Conservation (phyloP, 139 green algal species). For the Coelastrella sp. region DNA sequence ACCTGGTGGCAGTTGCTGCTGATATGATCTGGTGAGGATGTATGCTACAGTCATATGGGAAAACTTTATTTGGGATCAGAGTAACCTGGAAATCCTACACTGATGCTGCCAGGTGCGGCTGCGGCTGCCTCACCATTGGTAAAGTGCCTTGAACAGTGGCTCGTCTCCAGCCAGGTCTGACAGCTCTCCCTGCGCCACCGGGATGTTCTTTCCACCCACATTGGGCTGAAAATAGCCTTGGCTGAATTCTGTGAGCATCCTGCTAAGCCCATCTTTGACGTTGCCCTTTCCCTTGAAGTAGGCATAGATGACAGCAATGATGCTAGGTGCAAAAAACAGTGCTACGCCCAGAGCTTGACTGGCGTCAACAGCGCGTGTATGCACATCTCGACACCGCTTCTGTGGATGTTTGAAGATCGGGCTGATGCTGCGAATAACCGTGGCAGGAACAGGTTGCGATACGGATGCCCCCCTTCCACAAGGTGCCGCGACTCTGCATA, state of each 20-base stretch:
- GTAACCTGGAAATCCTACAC: too few relatives aligned
- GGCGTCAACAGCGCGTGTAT: not conserved
- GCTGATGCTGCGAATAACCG: not conserved
- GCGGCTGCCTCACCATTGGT: conserved; percentile 80
- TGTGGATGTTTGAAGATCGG: not conserved
- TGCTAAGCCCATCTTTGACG: conserved; percentile 82
- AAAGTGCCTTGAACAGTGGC: conserved; percentile 94
- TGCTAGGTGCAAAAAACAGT: conserved; percentile 83
- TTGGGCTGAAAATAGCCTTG: conserved; percentile 92
- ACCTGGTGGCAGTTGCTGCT: too few relatives aligned
- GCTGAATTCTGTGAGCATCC: conserved; percentile 76
- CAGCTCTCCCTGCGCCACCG: conserved; percentile 85
- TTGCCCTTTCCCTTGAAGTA: conserved; percentile 88
- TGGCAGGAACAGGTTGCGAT: not conserved
- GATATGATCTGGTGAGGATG: too few relatives aligned
- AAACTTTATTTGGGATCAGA: too few relatives aligned
- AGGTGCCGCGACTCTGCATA: not conserved
- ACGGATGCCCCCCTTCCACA: not conserved
- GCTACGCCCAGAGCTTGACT: conserved; percentile 56
- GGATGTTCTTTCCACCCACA: conserved; percentile 90
- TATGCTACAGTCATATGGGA: too few relatives aligned
- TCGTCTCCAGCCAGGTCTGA: conserved; percentile 92
- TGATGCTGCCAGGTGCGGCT: not conserved
- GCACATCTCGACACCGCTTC: not conserved
- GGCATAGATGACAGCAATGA: conserved; percentile 72